Conservation (phyloP, 495 filamentous ascomycete genomes). For the Neurospora sp. region DNA sequence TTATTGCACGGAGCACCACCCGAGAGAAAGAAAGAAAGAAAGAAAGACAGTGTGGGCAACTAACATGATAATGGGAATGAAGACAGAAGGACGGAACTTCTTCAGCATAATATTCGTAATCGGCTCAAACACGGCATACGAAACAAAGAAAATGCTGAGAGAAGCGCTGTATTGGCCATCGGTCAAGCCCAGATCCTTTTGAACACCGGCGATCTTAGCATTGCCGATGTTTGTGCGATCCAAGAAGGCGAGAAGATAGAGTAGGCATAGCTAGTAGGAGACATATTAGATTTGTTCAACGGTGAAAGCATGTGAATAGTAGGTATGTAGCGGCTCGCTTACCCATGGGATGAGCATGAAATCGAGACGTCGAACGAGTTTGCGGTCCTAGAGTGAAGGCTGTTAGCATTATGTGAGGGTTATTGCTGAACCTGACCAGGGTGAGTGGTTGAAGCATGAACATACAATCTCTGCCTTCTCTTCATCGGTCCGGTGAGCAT, state of each 20-base stretch:
- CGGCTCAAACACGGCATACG: constrained; percentile 80
- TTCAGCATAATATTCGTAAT: constrained; percentile 85
- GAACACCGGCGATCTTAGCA: constrained; percentile 69
- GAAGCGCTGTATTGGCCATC: constrained; percentile 58
- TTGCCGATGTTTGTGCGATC: constrained; percentile 83
- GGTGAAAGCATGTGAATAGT: too few relatives aligned
- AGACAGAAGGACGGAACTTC: constrained; percentile 43
- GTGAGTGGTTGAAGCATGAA: not conserved
- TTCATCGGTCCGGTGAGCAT: constrained; percentile 54
- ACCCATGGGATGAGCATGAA: constrained; percentile 64
- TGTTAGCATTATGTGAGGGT: not conserved
- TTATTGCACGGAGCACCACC: not conserved
- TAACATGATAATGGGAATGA: constrained; percentile 60
- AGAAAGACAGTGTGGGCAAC: constrained; percentile 13
- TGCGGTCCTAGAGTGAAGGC: constrained; percentile 43
- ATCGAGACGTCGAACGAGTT: constrained; percentile 62
- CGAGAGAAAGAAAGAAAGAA: not conserved
- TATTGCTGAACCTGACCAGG: not conserved
- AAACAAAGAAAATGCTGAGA: constrained; percentile 85
- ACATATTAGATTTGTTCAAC: not conserved
- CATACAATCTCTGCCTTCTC: constrained; percentile 60
- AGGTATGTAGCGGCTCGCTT: constrained; percentile 3
- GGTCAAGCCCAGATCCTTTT: constrained; percentile 48
- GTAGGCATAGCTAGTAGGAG: constrained; percentile 53
- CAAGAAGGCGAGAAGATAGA: constrained; percentile 79